A percentile compares a stretch with the other conserved stretches of the same genome.
Evolutionary conservation across 176 grass and related monocot genomes (phyloP).

Genomic region (Phoenix roebelenii): DNA sequence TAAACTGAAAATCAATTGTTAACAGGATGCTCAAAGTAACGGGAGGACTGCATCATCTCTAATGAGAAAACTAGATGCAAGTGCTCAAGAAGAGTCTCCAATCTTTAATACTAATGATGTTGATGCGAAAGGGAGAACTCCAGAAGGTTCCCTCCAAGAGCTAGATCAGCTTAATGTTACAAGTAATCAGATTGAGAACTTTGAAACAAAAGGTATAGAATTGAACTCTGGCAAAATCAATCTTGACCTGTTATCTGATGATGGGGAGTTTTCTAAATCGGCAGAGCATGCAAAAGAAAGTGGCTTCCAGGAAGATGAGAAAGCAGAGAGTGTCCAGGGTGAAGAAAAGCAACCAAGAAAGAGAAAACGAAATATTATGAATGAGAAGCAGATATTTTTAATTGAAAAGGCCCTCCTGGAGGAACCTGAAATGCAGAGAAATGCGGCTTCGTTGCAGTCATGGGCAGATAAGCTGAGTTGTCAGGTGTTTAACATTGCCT

Average conservation of each 20-base stretch:
- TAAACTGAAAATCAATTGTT: slow-evolving; percentile 10
- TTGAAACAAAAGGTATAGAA: slow-evolving; percentile 17
- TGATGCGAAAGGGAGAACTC: slow-evolving; percentile 23
- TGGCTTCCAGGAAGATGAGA: slow-evolving; percentile 55
- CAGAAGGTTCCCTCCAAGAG: slow-evolving; percentile 46
- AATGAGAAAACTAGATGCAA: slow-evolving; percentile 31
- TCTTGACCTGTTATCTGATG: slow-evolving; percentile 29
- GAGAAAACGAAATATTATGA: slow-evolving; percentile 91
- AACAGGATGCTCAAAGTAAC: slow-evolving; percentile 33
- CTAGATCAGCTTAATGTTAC: slow-evolving; percentile 39
- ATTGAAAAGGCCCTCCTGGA: slow-evolving; percentile 79
- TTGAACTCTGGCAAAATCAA: slow-evolving; percentile 30
- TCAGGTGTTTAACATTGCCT: slow-evolving; percentile 28
- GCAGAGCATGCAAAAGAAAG: slow-evolving; percentile 49
- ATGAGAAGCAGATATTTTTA: slow-evolving; percentile 60
- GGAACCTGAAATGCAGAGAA: slow-evolving; percentile 94
- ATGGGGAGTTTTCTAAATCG: slow-evolving; percentile 28
- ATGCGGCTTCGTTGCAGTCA: slow-evolving; percentile 43
- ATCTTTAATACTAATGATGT: slow-evolving; percentile 7
- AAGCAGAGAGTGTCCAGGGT: slow-evolving; percentile 39
- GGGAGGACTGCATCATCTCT: slow-evolving; percentile 20
- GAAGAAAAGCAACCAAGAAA: slow-evolving; percentile 75
- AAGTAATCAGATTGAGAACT: slow-evolving; percentile 12
- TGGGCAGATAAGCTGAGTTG: slow-evolving; percentile 75
- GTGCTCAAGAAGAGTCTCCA: slow-evolving; percentile 26